Evolutionary conservation across 2,329 filamentous ascomycete genomes (phyloP).

Genomic region (Hansfordia pulvinata): DNA sequence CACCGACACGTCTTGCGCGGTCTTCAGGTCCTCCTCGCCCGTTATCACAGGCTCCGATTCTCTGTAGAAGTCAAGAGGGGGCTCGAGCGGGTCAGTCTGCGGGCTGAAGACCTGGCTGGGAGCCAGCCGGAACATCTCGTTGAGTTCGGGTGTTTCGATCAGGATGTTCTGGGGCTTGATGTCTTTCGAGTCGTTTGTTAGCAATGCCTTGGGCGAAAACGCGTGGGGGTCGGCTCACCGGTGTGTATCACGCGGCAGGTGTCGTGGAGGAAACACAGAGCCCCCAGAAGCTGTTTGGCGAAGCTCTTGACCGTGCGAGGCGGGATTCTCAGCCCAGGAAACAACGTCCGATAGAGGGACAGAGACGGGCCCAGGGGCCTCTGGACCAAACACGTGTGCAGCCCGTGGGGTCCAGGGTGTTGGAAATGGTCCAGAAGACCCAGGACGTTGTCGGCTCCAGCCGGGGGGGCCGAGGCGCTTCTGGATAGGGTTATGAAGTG

Average conservation of each 20-base stretch:
- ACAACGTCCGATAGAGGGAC: conserved; percentile 6
- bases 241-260: conserved; percentile 10
- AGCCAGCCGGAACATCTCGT: conserved; percentile 9
- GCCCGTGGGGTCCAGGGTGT: conserved; percentile 17
- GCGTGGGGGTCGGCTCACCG: conserved; percentile 3
- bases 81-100: conserved; percentile 1
- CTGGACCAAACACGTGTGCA: conserved; percentile 16
- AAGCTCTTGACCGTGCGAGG: conserved; percentile 6
- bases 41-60: conserved; percentile 6
- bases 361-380: conserved; percentile 17
- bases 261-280: conserved; percentile 8
- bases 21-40: conserved; percentile 5
- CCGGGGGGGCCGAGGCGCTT: not conserved
- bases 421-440: conserved; percentile 14
- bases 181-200: conserved; percentile 4
- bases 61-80: conserved; percentile 7
- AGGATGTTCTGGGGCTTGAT: conserved; percentile 14
- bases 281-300: conserved; percentile 7
- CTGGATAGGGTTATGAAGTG: conserved; percentile 5
- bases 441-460: conserved; percentile 5
- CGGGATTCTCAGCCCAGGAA: conserved; percentile 5
- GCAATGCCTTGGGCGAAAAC: not conserved
- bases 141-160: conserved; percentile 8
- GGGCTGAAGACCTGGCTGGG: conserved; percentile 6
- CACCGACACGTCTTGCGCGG: conserved; percentile 4